A percentile compares a stretch with the other conserved stretches of the same genome.
Conservation (phyloP, 495 filamentous ascomycete species). For the Podospora didyma region DNA sequence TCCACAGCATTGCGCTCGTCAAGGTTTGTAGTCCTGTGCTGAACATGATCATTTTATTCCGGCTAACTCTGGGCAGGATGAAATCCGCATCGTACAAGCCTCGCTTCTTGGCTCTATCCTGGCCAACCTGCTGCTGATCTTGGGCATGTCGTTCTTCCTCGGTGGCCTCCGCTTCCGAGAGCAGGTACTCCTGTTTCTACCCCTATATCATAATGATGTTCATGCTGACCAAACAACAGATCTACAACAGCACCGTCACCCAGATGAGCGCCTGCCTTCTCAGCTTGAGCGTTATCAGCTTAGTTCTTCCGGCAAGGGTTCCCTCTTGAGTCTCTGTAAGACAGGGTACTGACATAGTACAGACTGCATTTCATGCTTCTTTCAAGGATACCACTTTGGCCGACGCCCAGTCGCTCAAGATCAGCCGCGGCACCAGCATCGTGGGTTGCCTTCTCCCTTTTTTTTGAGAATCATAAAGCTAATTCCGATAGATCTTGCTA, state of each 20-base stretch:
- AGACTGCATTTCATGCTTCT: constrained; percentile 89
- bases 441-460: constrained; percentile 41
- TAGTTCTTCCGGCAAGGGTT: constrained; percentile 65
- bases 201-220: background rate
- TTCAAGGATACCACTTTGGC: constrained; percentile 61
- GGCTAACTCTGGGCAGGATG: constrained; percentile 51
- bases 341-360: background rate
- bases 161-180: constrained; percentile 85
- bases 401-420: constrained; percentile 66
- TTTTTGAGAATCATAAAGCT: background rate
- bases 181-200: constrained; percentile 50
- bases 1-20: constrained; percentile 58
- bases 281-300: constrained; percentile 81
- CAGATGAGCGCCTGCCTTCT: constrained; percentile 93
- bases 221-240: constrained; percentile 40
- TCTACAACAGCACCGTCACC: constrained; percentile 92
- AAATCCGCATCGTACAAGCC: constrained; percentile 87
- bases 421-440: constrained; percentile 89
- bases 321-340: background rate
- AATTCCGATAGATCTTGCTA: constrained; percentile 57
- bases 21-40: constrained; percentile 40
- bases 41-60: background rate
- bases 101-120: constrained; percentile 85
- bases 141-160: constrained; percentile 85
- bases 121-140: constrained; percentile 79